Evolutionary conservation across 2,329 filamentous ascomycete genomes (phyloP).

Genomic region (Xylaria sp.): DNA sequence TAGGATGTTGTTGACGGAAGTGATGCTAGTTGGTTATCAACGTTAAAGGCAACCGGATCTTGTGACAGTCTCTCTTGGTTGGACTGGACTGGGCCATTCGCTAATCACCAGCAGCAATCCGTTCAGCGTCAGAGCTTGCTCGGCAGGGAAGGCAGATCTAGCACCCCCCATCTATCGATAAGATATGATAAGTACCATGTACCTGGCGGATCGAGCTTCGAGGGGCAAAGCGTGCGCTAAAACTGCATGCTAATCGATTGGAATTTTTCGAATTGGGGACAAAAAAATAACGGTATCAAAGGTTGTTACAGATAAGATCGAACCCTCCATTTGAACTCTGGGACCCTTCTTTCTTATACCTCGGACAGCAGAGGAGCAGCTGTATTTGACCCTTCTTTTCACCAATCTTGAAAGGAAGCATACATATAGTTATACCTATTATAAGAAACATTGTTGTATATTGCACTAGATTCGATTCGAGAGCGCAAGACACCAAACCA

Average conservation of each 20-base stretch:
- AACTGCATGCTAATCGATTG: slow-evolving; percentile 42
- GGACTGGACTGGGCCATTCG: not conserved
- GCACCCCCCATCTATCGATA: slow-evolving; percentile 34
- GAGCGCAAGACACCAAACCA: not conserved
- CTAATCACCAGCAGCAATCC: not conserved
- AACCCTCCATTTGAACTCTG: not conserved
- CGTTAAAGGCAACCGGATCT: not conserved
- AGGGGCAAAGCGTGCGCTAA: slow-evolving; percentile 34
- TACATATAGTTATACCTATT: not conserved
- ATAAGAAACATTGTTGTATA: not conserved
- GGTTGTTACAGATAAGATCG: slow-evolving; percentile 24
- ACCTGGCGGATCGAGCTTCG: slow-evolving; percentile 6
- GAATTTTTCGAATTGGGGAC: slow-evolving; percentile 34
- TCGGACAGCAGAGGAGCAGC: not conserved
- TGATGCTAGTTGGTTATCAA: not conserved
- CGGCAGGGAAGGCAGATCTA: not conserved
- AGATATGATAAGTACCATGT: not conserved
- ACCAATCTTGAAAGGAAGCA: not conserved
- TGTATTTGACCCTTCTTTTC: not conserved
- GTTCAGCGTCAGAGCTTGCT: not conserved
- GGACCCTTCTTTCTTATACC: not conserved
- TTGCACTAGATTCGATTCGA: not conserved
- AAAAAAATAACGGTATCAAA: slow-evolving; percentile 33
- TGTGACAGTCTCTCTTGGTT: slow-evolving; percentile 8
- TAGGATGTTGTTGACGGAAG: not conserved